Evolutionary conservation across 2,329 filamentous ascomycete species (phyloP).

Genomic region (Diaporthe aspalathi): DNA sequence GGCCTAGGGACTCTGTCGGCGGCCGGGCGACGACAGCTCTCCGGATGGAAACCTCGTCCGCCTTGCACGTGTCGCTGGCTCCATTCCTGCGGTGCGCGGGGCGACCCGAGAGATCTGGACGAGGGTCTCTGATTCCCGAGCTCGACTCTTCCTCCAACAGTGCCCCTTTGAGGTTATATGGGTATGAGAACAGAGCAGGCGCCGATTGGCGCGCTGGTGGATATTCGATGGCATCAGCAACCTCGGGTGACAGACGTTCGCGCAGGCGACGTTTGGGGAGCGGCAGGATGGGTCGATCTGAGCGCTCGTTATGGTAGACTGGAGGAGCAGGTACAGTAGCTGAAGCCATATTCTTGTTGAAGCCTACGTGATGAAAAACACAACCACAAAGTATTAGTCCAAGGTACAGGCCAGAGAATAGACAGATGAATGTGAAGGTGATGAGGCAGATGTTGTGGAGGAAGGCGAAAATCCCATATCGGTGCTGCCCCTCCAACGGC

Average conservation of each 20-base stretch:
- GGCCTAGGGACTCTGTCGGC: conserved; percentile 58
- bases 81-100: conserved; percentile 62
- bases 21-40: conserved; percentile 58
- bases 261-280: conserved; percentile 89
- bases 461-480: conserved; percentile 1
- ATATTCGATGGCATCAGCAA: conserved; percentile 84
- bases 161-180: conserved; percentile 63
- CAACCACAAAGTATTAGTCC: conserved; percentile 48
- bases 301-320: conserved; percentile 65
- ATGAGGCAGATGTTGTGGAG: conserved; percentile 12
- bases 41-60: conserved; percentile 62
- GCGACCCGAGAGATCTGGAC: conserved; percentile 45
- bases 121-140: conserved; percentile 48
- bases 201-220: conserved; percentile 79
- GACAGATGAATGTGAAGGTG: conserved; percentile 16
- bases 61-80: conserved; percentile 69
- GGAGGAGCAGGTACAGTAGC: conserved; percentile 78
- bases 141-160: conserved; percentile 54
- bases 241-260: conserved; percentile 86
- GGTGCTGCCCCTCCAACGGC: conserved; percentile 9
- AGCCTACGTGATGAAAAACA: conserved; percentile 50
- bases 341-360: conserved; percentile 68
- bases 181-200: conserved; percentile 81
- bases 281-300: conserved; percentile 91
- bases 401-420: conserved; percentile 39